Evolutionary conservation across 345 rosid genomes (phyloP), one percentile per base, ranked within the genome.

Genomic region (Acer saccharum): DNA sequence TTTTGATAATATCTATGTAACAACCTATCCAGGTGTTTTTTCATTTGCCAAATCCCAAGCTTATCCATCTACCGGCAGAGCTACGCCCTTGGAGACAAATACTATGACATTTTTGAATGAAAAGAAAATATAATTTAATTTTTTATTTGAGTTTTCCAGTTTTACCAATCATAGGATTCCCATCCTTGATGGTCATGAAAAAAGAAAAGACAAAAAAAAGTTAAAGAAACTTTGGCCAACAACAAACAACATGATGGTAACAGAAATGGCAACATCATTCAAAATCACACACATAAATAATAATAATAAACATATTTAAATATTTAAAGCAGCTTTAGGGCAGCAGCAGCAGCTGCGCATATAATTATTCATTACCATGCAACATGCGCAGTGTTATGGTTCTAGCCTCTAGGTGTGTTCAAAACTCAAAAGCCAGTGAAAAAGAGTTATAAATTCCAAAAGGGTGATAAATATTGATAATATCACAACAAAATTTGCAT

Each of bases 211-310:
- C 48, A 72, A 29, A 7, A 43, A 72, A 72, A 76, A 67, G 77
- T 21, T 60, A 76, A 76, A 72, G 70, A 67, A 72, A 68, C 69
- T 67, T 81, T 76, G 74, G n/a, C 72, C 77, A 21, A 52, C 77
- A 16, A 39, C 80, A 48, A 80, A 66, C 68, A 46, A 46, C 44
- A 57, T 76, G 17, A 73, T 72, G 81, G 62, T 64, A 35, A 75
- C 62, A 10, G 25, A 17, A 3, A 23, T 16, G 77, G n/a, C 65
- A 48, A 63, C 72, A 77, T 27, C 75, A 65, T 46, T n/a, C 79
- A 73, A 65, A 35, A 35, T 35, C 39, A 35, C 39, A 35, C 39
- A 35, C 39, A 35, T 35, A 18, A 11, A 65, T 32, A 32, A 52
- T 32, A 32, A 3, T 32, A 32, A 32, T 32, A 32, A 64, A 55